These are phyloP conservation scores for Xylaria flabelliformis DNA, from an alignment of 495 filamentous ascomycete species.

Conservation along the genomic window DNA sequence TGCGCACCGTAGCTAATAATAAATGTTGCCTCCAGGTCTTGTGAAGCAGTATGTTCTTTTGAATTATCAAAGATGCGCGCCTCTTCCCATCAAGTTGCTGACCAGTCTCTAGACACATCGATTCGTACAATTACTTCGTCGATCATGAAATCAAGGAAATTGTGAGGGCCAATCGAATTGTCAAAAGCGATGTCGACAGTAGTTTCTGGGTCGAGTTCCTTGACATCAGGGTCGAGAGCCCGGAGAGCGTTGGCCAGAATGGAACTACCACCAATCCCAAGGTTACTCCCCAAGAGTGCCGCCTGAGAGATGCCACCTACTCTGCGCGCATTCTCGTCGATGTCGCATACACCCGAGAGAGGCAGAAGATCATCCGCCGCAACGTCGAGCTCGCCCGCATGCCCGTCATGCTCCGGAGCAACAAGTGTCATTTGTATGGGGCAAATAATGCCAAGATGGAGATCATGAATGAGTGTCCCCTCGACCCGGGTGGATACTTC, in stretches of 20 bases:
- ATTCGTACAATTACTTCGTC: conserved; percentile 97
- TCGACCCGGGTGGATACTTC: conserved; percentile 98
- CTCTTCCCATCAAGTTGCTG: conserved; percentile 22
- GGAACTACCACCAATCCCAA: conserved; percentile 64
- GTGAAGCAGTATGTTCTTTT: conserved; percentile 71
- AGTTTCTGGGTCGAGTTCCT: conserved; percentile 88
- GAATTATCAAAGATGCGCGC: background rate
- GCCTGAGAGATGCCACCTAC: conserved; percentile 93
- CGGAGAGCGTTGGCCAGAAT: conserved; percentile 76
- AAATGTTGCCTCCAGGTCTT: conserved; percentile 52
- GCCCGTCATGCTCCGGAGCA: conserved; percentile 95
- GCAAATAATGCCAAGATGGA: conserved; percentile 86
- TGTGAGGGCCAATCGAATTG: conserved; percentile 80
- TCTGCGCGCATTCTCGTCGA: conserved; percentile 91
- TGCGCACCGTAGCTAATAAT: conserved; percentile 32
- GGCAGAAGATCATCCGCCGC: conserved; percentile 68
- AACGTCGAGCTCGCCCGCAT: conserved; percentile 84
- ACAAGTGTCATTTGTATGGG: conserved; percentile 82
- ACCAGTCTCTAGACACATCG: conserved; percentile 71
- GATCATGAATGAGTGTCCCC: conserved; percentile 85
- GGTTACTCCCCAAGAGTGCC: conserved; percentile 91
- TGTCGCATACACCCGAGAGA: conserved; percentile 81
- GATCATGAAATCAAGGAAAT: conserved; percentile 96
- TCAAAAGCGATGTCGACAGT: conserved; percentile 86
- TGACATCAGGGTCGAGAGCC: conserved; percentile 82